Evolutionary conservation across 441 rosid species (phyloP), one percentile per base, ranked within the genome.

Genomic region (Raphanus hybrid): DNA sequence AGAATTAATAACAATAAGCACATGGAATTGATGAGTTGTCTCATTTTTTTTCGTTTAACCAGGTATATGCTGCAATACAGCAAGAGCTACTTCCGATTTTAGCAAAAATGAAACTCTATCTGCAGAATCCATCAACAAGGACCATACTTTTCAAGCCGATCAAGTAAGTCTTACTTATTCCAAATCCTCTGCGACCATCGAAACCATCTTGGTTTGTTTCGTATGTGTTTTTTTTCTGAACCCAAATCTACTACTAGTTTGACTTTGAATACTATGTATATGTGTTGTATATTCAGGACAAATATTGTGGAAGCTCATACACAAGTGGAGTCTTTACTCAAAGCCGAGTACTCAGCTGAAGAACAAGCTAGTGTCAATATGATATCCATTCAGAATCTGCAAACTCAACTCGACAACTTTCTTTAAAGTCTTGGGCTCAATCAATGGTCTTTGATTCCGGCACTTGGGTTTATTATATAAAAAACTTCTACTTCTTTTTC

Each of bases 291-390:
- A 45, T 76, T 82, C 90, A 96, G 99, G 92, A 93, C 97, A 69
- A 93, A 96, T 78, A 93, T 93, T 55, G 88, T 93, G 68, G 99
- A 96, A 86, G 99, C 99, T 63, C 97, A 96, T 85, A 62, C 86
- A 18, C 98, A 96, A 82, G 86, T 96, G 26, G 89, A 85, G 68
- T 77, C 91, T 11, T 86, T 96, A 71, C 76, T 96, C 26, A 89
- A 80, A 82, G 81, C 83, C 0, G 99, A 96, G 85, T 96, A 96
- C 81, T 83, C 93, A 7, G 71, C 82, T 1, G 92, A 91, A 84
- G 98, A 93, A 58, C 89, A 87, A 81, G 82, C 78, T 81, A 77
- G 77, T 69, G 88, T 93, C 35, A 84, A 85, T 74, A 86, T 92
- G 96, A 83, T 86, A 9, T 70, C 92, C 50, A 81, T 89, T 26